Evolutionary conservation across 202 grass and related monocot genomes (phyloP), one percentile per base, ranked within the genome.

Genomic region (Schoenoplectus tabernaemontani): DNA sequence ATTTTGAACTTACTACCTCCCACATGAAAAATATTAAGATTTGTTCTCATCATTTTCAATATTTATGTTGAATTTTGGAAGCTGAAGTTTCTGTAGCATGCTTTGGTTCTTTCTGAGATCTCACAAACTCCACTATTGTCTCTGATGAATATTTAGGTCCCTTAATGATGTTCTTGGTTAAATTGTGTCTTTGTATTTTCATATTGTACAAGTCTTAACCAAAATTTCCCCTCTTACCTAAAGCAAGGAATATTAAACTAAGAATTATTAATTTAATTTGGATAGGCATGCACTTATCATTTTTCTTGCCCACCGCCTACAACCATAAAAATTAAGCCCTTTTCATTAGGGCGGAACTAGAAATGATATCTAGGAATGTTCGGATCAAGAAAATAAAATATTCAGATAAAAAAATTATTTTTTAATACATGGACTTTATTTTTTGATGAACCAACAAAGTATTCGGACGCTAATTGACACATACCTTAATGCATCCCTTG

Each of bases 291-390:
- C 28, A 36, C 4, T 62, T 5, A 4, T 64, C 13, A 23, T 32
- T 64, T 64, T 64, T 64, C 28, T 64, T 64, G 60, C 60, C 28
- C 60, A n/a, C n/a, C n/a, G n/a, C n/a, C n/a, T n/a, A 17, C 60
- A 36, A 7, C 10, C 12, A 36, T 33, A 16, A 2, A 32, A 63
- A 63, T 4, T 10, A 60, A 30, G 22, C 10, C 22, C n/a, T n/a
- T n/a, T n/a, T n/a, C n/a, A n/a, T n/a, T n/a, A n/a, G n/a, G n/a
- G n/a, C n/a, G n/a, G n/a, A n/a, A n/a, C n/a, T n/a, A n/a, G n/a
- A n/a, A n/a, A n/a, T n/a, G n/a, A n/a, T n/a, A n/a, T n/a, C n/a
- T n/a, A n/a, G n/a, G n/a, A n/a, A n/a, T n/a, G n/a, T n/a, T n/a
- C n/a, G n/a, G n/a, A n/a, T n/a, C n/a, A n/a, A n/a, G n/a, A n/a